Base-by-base conservation (phyloP, 768 basidiomycete species). In the Paxillus rubicundulus region DNA sequence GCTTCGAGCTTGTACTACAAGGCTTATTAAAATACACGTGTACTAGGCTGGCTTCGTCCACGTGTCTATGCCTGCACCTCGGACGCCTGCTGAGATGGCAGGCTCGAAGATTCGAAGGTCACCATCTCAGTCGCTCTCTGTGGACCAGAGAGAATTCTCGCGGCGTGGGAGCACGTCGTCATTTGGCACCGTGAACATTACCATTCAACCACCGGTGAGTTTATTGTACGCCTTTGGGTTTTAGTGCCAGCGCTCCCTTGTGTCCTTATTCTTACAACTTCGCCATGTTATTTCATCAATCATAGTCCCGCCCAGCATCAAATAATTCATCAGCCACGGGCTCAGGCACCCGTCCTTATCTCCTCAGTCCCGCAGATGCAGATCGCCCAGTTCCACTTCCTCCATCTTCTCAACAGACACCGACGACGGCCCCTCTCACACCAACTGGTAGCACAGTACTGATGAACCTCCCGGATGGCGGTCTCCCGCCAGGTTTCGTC, bases 291-390 rank as follows among this genome's bases (percentile, higher is more conserved):
- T 5, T 8, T 34, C 20, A 33, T 41, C 20, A 9, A 37, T 18
- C 30, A 1, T 41, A 74, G 72, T 74, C 73, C 21, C 71, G 74
- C 24, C 72, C 74, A 4, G 67, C 72, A 21, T 76, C 74, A 6
- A 64, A 70, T 44, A 60, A 59, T 6, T 74, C 74, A 36, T 64
- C 55, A 40, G 28, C 60, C 4, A 63, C 64, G 9, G 50, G 42
- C 3, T 56, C 69, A 14, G 56, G 61, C 2, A 63, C 62, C 27
- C 63, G 69, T 36, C 2, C 64, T 4, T 32, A 71, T 36, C 58
- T 72, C 47, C 58, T 76, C n/a, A 75, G 72, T 46, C 71, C 73
- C 39, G 72, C 68, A 5, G 75, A 76, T 40, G 74, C 74, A 3
- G 71, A 72, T 30, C 61, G 70, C n/a, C 67, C 67, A 0, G 38